These are phyloP conservation scores for Cladosporium velox DNA, from an alignment of 2,329 filamentous ascomycete species.

Conservation along the genomic window DNA sequence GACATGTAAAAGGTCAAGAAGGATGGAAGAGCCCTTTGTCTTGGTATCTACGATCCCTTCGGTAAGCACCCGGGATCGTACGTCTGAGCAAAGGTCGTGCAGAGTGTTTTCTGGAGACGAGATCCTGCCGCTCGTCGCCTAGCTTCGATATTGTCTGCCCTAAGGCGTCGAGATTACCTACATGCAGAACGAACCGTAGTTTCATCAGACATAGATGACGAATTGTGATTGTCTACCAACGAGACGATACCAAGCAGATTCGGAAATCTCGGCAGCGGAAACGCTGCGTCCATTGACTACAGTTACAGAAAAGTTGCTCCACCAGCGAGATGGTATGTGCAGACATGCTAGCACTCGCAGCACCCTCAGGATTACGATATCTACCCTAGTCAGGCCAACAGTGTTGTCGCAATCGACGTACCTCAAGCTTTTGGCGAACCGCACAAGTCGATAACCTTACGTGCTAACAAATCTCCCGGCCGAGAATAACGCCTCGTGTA, in stretches of 20 bases:
- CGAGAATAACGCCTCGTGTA: not conserved
- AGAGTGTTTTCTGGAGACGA: not conserved
- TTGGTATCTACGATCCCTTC: not conserved
- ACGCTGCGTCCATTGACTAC: not conserved
- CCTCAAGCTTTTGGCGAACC: slow-evolving; percentile 7
- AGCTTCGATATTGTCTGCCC: not conserved
- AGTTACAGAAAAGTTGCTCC: not conserved
- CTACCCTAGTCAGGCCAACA: not conserved
- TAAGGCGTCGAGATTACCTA: not conserved
- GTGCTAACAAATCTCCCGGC: not conserved
- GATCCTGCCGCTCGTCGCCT: not conserved
- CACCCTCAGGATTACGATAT: not conserved
- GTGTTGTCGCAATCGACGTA: slow-evolving; percentile 16
- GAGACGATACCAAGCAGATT: not conserved
- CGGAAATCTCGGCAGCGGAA: not conserved
- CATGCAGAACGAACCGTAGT: not conserved
- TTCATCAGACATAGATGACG: not conserved
- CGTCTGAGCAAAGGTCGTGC: not conserved
- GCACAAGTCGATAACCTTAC: not conserved
- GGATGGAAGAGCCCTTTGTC: not conserved
- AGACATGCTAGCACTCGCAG: not conserved
- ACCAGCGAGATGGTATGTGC: not conserved
- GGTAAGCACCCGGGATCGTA: not conserved
- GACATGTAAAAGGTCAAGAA: not conserved
- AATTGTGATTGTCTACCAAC: not conserved